Evolutionary conservation across 2,329 filamentous ascomycete genomes (phyloP).

Genomic region (Aureobasidium sp.): DNA sequence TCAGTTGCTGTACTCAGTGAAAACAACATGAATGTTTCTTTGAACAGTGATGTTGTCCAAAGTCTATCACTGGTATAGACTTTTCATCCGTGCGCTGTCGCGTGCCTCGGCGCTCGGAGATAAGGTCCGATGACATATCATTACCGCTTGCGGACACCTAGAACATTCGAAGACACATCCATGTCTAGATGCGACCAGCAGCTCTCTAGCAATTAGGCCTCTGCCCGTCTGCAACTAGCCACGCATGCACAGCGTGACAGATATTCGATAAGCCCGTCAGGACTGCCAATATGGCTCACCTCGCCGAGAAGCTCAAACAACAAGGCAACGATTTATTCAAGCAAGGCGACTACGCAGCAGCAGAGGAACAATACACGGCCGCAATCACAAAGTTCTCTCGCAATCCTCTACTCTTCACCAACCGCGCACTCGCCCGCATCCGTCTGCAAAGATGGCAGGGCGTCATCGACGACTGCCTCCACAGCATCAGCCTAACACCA

Average conservation of each 20-base stretch:
- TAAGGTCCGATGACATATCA: constrained; percentile 2
- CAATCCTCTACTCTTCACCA: constrained; percentile 77
- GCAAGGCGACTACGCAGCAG: constrained; percentile 54
- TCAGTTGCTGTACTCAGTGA: neutral
- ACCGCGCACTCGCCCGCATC: constrained; percentile 75
- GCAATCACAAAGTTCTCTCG: constrained; percentile 71
- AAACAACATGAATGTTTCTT: neutral
- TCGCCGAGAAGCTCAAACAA: constrained; percentile 40
- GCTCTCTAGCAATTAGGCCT: neutral
- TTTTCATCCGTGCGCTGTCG: neutral
- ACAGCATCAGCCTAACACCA: constrained; percentile 60
- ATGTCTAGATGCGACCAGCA: neutral
- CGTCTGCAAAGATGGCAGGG: constrained; percentile 65
- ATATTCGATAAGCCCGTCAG: neutral
- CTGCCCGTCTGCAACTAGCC: neutral
- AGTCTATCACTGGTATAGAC: neutral
- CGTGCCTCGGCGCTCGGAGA: neutral
- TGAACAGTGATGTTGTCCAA: neutral
- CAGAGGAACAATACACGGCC: constrained; percentile 64
- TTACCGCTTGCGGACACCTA: neutral
- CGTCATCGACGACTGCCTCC: constrained; percentile 68
- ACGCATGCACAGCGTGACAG: neutral
- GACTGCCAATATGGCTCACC: constrained; percentile 22
- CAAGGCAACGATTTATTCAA: constrained; percentile 59
- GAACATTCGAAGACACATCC: neutral